Base-by-base conservation (phyloP, 805 yeast genomes). In the Nakazawaea populi region DNA sequence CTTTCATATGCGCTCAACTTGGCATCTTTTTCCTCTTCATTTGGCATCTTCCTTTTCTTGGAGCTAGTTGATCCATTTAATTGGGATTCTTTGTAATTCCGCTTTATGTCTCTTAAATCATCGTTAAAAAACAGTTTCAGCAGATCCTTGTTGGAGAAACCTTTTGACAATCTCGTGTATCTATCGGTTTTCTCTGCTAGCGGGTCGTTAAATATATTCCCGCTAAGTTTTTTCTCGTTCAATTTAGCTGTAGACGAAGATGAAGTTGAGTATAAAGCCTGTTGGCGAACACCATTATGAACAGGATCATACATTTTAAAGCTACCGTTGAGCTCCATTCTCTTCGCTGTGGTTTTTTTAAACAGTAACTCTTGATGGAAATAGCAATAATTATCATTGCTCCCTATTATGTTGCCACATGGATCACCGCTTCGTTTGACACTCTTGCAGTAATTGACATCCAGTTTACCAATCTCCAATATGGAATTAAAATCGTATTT, bases 311-410 rank as follows among this genome's bases (percentile, higher is more conserved):
- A 75, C 66, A 79, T 64, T 52, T 82, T 67, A 53, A 76, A 71
- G 53, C 79, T 69, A 12, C 87, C 79, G 64, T 82, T 87, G 49
- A 92, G 71, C 63, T 91, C 98, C 72, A 89, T 78, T 54, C 98
- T 71, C 54, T 78, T 74, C n/a, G 82, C 74, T 24, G 80, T 76
- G 0, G 77, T 65, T 43, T 72, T 72, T 42, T 76, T 73, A 49
- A 80, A 70, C 42, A 79, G 73, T 45, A 73, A 56, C 54, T 88
- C 92, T 14, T 76, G 70, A 60, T 91, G 98, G 58, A 69, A 89
- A 10, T 80, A 82, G 65, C 98, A 91, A 52, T 79, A 75, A 28
- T 74, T 76, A 40, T 71, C 72, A 7, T 75, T 66, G 24, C 62
- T 66, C 60, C 89, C 81, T 4, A 90, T 77, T 40, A 87, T 83